phyloP scores from a whole-genome alignment of 495 filamentous ascomycete species.

The Trichoderma erinaceum region DNA sequence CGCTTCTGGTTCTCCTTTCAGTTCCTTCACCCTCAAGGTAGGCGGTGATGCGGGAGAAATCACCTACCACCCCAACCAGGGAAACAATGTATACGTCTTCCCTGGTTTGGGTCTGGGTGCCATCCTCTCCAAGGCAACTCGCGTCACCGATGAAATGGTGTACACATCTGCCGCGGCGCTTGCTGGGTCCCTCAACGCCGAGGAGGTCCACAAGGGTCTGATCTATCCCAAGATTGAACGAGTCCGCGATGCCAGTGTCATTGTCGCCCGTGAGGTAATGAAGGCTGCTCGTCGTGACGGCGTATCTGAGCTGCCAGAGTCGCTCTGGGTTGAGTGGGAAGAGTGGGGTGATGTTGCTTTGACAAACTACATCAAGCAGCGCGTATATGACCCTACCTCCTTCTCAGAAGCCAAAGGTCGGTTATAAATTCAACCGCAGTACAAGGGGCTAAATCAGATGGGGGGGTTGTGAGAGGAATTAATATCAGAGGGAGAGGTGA shows the following conservation, averaged over 20 bases:
- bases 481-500: background rate
- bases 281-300: slow-evolving; percentile 66
- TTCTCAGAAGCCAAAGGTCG: slow-evolving; percentile 10
- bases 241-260: slow-evolving; percentile 81
- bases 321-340: slow-evolving; percentile 78
- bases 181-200: slow-evolving; percentile 65
- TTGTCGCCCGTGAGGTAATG: slow-evolving; percentile 89
- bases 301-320: slow-evolving; percentile 52
- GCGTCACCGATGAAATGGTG: slow-evolving; percentile 90
- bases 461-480: background rate
- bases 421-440: background rate
- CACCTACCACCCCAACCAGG: slow-evolving; percentile 85
- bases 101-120: slow-evolving; percentile 93
- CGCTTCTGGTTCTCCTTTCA: slow-evolving; percentile 92
- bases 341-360: slow-evolving; percentile 70
- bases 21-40: slow-evolving; percentile 56
- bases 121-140: slow-evolving; percentile 82
- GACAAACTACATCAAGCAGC: slow-evolving; percentile 69
- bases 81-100: slow-evolving; percentile 90
- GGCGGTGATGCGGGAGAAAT: slow-evolving; percentile 51
- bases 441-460: background rate
- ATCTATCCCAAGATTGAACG: slow-evolving; percentile 92
- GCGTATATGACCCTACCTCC: slow-evolving; percentile 68
- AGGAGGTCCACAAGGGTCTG: slow-evolving; percentile 73
- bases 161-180: slow-evolving; percentile 86